phyloP scores from a whole-genome alignment of 345 rosid species.

The Ceriops tagal region DNA sequence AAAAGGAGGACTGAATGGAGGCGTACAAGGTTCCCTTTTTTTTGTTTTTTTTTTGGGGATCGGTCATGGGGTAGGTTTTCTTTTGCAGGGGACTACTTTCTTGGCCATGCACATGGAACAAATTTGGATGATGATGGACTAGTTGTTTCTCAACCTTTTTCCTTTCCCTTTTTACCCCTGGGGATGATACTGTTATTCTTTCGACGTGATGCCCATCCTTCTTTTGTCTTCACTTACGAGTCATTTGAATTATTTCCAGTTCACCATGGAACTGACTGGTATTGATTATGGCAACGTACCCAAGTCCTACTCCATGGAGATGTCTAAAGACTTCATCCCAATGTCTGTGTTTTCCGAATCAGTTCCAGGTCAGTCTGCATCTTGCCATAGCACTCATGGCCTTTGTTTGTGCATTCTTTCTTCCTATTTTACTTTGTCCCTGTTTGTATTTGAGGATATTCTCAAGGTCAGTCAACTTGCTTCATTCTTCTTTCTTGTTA shows the following conservation, averaged over 20 bases:
- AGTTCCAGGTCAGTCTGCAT: conserved; percentile 47
- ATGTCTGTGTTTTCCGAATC: conserved; percentile 67
- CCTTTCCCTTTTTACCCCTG: not conserved
- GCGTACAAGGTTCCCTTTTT: no score
- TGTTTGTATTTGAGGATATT: not conserved
- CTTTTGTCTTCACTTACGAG: conserved; percentile 4
- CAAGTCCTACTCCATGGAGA: conserved; percentile 63
- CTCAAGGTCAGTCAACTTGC: no score
- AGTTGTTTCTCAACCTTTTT: not conserved
- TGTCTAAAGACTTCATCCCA: conserved; percentile 67
- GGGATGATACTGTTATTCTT: not conserved
- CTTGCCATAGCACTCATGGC: not conserved
- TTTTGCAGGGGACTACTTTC: no score
- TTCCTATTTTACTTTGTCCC: not conserved
- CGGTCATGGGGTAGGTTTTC: no score
- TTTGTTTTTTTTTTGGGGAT: no score
- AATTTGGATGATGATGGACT: not conserved
- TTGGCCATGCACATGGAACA: not conserved
- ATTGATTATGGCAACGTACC: conserved; percentile 62
- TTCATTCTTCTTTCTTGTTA: not conserved
- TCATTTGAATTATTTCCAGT: conserved; percentile 35
- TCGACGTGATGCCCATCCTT: not conserved
- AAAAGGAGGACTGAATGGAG: no score
- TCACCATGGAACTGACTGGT: conserved; percentile 65
- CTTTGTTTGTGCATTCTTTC: not conserved